These are phyloP conservation scores for Begonia masoniana DNA, from an alignment of 306 rosid genomes.

Conservation along the genomic window DNA sequence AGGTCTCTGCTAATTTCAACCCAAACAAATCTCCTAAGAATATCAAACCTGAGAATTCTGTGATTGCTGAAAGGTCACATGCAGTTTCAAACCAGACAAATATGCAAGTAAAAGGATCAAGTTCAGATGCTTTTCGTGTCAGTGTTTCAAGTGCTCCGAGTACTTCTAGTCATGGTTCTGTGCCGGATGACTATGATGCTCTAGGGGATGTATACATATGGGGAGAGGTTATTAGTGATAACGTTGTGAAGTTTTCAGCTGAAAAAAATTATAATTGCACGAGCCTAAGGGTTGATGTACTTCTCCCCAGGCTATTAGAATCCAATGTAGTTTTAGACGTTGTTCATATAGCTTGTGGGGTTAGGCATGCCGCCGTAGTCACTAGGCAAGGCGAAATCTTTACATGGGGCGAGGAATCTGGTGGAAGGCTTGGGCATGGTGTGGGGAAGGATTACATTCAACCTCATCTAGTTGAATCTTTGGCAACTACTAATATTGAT, in stretches of 20 bases:
- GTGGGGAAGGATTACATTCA: constrained; percentile 78
- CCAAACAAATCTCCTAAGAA: constrained; percentile 52
- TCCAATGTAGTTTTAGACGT: constrained; percentile 87
- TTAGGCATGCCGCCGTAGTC: constrained; percentile 81
- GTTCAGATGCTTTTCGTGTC: constrained; percentile 65
- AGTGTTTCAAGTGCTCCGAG: constrained; percentile 95
- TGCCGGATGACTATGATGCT: constrained; percentile 82
- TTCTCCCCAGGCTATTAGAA: constrained; percentile 74
- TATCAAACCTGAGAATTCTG: constrained; percentile 33
- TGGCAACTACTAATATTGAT: constrained; percentile 66
- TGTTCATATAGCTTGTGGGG: constrained; percentile 88
- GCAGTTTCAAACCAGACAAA: constrained; percentile 56
- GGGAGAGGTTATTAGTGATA: constrained; percentile 88
- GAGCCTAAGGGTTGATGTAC: constrained; percentile 50
- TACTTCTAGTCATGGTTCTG: constrained; percentile 96
- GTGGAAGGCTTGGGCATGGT: constrained; percentile 98
- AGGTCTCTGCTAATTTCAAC: constrained; percentile 39
- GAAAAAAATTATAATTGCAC: constrained; percentile 42
- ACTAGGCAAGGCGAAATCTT: constrained; percentile 90
- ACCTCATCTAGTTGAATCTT: constrained; percentile 81
- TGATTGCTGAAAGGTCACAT: constrained; percentile 60
- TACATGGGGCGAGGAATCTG: constrained; percentile 96
- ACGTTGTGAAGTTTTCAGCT: constrained; percentile 64
- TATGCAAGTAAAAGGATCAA: constrained; percentile 92
- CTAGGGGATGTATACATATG: constrained; percentile 91